These are phyloP conservation scores for Brassica incana DNA, from an alignment of 345 rosid genomes.

Conservation along the genomic window DNA sequence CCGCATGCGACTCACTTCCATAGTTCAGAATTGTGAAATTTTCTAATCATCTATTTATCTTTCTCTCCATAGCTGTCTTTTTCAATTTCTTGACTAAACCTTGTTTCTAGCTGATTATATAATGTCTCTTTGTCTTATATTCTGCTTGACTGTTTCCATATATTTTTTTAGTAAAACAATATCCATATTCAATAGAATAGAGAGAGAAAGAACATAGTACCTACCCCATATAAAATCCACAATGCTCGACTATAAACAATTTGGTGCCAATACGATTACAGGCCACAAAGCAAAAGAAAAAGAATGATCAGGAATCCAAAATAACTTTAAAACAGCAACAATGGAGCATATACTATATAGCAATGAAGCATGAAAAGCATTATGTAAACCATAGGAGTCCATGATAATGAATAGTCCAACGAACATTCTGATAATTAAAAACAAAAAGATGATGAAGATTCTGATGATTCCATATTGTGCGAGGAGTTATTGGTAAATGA, in stretches of 20 bases:
- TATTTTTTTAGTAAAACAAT: not conserved
- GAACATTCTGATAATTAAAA: not conserved
- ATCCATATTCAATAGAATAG: not conserved
- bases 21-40: not conserved
- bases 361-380: not conserved
- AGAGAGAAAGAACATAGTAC: not conserved
- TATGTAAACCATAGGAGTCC: not conserved
- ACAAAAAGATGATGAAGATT: not conserved
- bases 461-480: not conserved
- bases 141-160: not conserved
- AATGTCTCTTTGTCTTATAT: not conserved
- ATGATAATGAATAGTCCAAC: not conserved
- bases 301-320: not conserved
- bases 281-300: not conserved
- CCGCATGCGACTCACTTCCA: not conserved
- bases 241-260: not conserved
- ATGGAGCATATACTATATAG: not conserved
- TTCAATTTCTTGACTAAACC: constrained; percentile 5
- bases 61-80: not conserved
- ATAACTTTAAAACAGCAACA: not conserved
- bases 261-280: not conserved
- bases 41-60: not conserved
- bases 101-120: not conserved
- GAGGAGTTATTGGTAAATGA: not conserved
- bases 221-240: not conserved